Conservation (phyloP, 1,284 basidiomycete genomes). For the Ganoderma sinense region DNA sequence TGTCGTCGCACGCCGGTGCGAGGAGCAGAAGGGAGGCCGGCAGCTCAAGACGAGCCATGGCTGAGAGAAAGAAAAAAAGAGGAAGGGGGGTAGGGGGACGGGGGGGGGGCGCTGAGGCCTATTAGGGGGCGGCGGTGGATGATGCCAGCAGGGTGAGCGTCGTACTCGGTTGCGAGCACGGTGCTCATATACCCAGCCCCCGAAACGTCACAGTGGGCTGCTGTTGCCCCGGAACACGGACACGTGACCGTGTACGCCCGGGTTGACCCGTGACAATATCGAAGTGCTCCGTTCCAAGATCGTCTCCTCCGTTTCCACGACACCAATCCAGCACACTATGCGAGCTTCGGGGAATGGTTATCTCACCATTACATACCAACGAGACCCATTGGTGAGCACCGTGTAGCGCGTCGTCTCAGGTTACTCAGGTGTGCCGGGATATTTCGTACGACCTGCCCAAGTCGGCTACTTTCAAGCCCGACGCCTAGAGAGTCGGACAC, state of each 20-base stretch:
- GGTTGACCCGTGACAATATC: constrained; percentile 13
- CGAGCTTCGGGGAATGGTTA: neutral
- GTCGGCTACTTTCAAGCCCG: neutral
- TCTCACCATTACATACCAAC: neutral
- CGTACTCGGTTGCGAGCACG: constrained; percentile 6
- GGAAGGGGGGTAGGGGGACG: neutral
- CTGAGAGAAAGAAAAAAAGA: neutral
- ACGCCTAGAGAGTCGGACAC: neutral
- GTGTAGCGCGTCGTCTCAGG: neutral
- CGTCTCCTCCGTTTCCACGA: neutral
- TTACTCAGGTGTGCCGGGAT: neutral
- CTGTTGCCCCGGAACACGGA: constrained; percentile 4
- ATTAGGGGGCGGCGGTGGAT: neutral
- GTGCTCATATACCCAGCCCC: neutral
- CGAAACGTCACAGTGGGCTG: neutral
- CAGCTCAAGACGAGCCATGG: constrained; percentile 6
- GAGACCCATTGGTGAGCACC: neutral
- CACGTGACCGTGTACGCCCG: constrained; percentile 24
- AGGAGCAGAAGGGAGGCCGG: constrained; percentile 16
- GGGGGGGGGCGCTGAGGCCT: neutral
- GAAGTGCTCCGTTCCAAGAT: neutral
- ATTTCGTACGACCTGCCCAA: neutral
- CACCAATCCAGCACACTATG: neutral
- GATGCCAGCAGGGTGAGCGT: neutral
- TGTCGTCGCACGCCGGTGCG: constrained; percentile 11